phyloP scores from a whole-genome alignment of 192 early-diverging fungal genomes.

The Rhizoclosmatium globosum region DNA sequence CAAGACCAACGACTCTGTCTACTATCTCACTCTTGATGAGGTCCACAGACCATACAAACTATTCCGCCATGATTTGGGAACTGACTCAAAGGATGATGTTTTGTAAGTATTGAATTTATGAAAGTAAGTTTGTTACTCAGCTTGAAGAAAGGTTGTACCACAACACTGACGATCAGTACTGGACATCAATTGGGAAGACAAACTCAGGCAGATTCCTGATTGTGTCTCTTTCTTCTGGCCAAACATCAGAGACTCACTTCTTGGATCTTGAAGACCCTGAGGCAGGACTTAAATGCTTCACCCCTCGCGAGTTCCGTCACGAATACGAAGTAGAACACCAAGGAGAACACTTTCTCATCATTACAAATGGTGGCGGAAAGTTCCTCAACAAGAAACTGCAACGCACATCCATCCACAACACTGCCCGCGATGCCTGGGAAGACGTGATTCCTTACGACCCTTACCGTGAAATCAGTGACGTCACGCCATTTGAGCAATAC shows the following conservation, averaged over 20 bases:
- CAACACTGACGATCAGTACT: slow-evolving; percentile 56
- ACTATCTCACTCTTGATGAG: slow-evolving; percentile 49
- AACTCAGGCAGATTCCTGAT: slow-evolving; percentile 48
- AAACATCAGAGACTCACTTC: slow-evolving; percentile 30
- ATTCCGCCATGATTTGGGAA: slow-evolving; percentile 45
- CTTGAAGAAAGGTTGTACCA: slow-evolving; percentile 34
- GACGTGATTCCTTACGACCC: slow-evolving; percentile 61
- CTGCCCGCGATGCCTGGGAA: slow-evolving; percentile 27
- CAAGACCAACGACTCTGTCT: slow-evolving; percentile 41
- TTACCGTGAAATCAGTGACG: slow-evolving; percentile 24
- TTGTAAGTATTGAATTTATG: slow-evolving; percentile 11
- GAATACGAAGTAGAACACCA: slow-evolving; percentile 56
- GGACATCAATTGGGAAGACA: slow-evolving; percentile 39
- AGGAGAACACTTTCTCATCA: slow-evolving; percentile 50
- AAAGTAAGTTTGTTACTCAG: not conserved
- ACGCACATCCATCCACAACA: slow-evolving; percentile 6
- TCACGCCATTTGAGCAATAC: slow-evolving; percentile 40
- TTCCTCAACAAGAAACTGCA: slow-evolving; percentile 54
- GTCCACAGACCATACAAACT: slow-evolving; percentile 44
- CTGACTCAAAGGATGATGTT: slow-evolving; percentile 28
- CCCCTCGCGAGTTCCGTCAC: slow-evolving; percentile 42
- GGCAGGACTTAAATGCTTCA: slow-evolving; percentile 40
- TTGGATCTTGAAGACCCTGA: slow-evolving; percentile 7
- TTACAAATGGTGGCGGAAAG: slow-evolving; percentile 53
- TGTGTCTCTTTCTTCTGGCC: slow-evolving; percentile 28